phyloP scores from a whole-genome alignment of 2,329 filamentous ascomycete genomes.

The Penicillium palitans region DNA sequence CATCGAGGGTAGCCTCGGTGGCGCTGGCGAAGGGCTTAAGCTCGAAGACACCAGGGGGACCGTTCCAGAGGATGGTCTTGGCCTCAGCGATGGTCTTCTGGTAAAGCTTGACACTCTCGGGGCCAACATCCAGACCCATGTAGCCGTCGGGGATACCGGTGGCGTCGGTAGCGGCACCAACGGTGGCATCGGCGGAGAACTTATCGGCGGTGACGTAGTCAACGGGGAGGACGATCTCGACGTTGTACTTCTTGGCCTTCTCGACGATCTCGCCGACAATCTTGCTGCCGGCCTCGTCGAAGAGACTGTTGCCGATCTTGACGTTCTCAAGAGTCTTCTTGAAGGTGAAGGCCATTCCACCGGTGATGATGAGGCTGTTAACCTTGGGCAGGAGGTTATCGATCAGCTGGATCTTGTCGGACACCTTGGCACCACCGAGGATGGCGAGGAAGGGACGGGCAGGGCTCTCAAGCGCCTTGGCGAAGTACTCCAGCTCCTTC shows the following conservation, averaged over 20 bases:
- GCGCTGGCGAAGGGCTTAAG: constrained; percentile 90
- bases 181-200: constrained; percentile 81
- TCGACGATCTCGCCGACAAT: constrained; percentile 82
- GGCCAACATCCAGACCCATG: constrained; percentile 96
- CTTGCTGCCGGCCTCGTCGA: constrained; percentile 91
- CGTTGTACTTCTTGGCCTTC: constrained; percentile 95
- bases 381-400: constrained; percentile 99
- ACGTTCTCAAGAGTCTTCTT: constrained; percentile 97
- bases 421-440: constrained; percentile 96
- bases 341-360: constrained; percentile 99
- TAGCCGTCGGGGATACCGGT: constrained; percentile 93
- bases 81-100: constrained; percentile 81
- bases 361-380: constrained; percentile 93
- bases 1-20: constrained; percentile 89
- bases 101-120: constrained; percentile 85
- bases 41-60: constrained; percentile 95
- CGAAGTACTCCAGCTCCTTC: constrained; percentile 99
- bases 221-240: constrained; percentile 89
- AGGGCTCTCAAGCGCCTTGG: constrained; percentile 89
- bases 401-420: constrained; percentile 99
- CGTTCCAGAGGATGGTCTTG: constrained; percentile 99
- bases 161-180: constrained; percentile 77
- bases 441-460: constrained; percentile 97
- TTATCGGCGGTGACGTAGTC: constrained; percentile 97
- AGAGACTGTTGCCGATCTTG: constrained; percentile 85